Conservation (phyloP, 768 basidiomycete genomes). For the Plicaturopsis crispa region DNA sequence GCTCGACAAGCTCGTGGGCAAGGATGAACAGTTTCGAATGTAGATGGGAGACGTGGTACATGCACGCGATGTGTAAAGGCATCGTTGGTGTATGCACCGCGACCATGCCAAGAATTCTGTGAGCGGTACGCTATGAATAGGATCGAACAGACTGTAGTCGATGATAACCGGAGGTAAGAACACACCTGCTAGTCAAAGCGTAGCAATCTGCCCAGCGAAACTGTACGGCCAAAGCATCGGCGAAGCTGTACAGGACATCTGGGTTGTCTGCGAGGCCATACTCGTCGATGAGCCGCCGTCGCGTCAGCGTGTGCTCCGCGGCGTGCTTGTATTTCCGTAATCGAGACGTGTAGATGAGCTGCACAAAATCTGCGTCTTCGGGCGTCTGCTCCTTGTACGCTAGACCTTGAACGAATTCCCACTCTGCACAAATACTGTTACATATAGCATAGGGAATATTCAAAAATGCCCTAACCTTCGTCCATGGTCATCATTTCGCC, state of each 20-base stretch:
- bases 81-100: constrained; percentile 84
- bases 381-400: constrained; percentile 77
- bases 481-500: constrained; percentile 95
- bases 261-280: constrained; percentile 86
- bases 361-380: constrained; percentile 87
- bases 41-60: constrained; percentile 90
- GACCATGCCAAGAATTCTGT: constrained; percentile 80
- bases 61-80: constrained; percentile 94
- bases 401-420: constrained; percentile 89
- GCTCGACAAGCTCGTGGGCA: constrained; percentile 93
- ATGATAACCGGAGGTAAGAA: constrained; percentile 4
- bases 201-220: constrained; percentile 96
- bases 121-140: neutral
- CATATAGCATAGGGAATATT: constrained; percentile 5
- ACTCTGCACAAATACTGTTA: constrained; percentile 49
- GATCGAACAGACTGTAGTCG: neutral
- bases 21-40: constrained; percentile 93
- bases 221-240: constrained; percentile 81
- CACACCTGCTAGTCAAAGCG: constrained; percentile 73
- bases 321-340: constrained; percentile 86
- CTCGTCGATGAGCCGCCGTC: constrained; percentile 73
- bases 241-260: constrained; percentile 85
- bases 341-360: constrained; percentile 86
- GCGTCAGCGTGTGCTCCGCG: constrained; percentile 72
- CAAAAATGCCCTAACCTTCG: constrained; percentile 82